Conservation (phyloP, 441 rosid genomes). For the Erodium texanum region DNA sequence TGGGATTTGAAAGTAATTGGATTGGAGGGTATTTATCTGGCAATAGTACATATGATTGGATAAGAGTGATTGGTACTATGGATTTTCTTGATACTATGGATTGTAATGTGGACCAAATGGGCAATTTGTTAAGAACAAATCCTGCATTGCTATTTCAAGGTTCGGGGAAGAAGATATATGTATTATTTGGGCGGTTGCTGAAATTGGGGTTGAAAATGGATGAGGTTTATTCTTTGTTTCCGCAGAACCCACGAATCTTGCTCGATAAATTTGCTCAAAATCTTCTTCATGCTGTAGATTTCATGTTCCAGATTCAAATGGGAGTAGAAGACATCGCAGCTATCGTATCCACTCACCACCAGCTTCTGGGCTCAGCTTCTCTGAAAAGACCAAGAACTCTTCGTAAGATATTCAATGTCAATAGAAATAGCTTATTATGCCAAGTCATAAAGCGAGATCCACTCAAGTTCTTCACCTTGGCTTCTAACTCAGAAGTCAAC, state of each 20-base stretch:
- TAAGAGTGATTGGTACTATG: slow-evolving; percentile 42
- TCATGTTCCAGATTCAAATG: slow-evolving; percentile 49
- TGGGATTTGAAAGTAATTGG: slow-evolving; percentile 44
- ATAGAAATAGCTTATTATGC: slow-evolving; percentile 29
- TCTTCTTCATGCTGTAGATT: slow-evolving; percentile 35
- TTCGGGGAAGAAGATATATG: slow-evolving; percentile 49
- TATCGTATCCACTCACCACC: slow-evolving; percentile 29
- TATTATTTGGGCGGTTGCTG: slow-evolving; percentile 48
- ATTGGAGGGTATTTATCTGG: slow-evolving; percentile 35
- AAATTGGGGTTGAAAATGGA: slow-evolving; percentile 48
- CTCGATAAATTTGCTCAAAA: slow-evolving; percentile 37
- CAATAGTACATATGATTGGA: slow-evolving; percentile 42
- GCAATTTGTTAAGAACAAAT: slow-evolving; percentile 33
- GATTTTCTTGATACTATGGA: slow-evolving; percentile 56
- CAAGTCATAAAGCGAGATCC: slow-evolving; percentile 51
- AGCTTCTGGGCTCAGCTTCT: slow-evolving; percentile 39
- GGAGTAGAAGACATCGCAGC: slow-evolving; percentile 32
- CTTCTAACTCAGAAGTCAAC: slow-evolving; percentile 11
- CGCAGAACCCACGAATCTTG: slow-evolving; percentile 45
- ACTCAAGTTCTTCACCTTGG: slow-evolving; percentile 42
- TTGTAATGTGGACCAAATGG: slow-evolving; percentile 41
- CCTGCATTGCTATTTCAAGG: slow-evolving; percentile 52
- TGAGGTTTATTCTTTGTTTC: slow-evolving; percentile 36
- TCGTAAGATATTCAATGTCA: slow-evolving; percentile 33
- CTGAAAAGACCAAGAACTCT: slow-evolving; percentile 47